These are phyloP conservation scores for Phoma sp. DNA, from an alignment of 2,329 filamentous ascomycete genomes.

Conservation along the genomic window DNA sequence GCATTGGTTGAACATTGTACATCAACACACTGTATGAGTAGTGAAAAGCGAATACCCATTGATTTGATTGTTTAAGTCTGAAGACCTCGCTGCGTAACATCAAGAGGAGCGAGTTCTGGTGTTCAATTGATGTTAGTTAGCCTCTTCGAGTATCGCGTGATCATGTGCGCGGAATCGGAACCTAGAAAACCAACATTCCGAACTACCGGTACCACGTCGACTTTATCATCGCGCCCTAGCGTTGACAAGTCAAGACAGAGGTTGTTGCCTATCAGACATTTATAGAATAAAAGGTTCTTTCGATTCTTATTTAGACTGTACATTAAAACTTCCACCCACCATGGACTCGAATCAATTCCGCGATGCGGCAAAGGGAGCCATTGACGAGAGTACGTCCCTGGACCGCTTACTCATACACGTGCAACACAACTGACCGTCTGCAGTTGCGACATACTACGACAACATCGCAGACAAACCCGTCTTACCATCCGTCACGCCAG, in stretches of 20 bases:
- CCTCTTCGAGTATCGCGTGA: not conserved
- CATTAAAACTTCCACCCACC: constrained; percentile 3
- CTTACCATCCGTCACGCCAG: constrained; percentile 78
- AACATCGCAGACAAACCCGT: constrained; percentile 73
- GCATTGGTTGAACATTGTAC: no score
- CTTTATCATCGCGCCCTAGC: constrained; percentile 6
- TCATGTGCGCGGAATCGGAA: constrained; percentile 12
- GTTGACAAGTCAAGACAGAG: not conserved
- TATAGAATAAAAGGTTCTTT: not conserved
- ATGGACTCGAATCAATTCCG: constrained; percentile 86
- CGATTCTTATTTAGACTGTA: not conserved
- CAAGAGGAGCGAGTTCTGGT: no score
- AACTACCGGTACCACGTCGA: not conserved
- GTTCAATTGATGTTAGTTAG: no score
- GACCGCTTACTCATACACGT: not conserved
- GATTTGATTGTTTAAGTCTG: not conserved
- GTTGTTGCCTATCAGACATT: not conserved
- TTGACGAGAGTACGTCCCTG: constrained; percentile 73
- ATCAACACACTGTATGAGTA: not conserved
- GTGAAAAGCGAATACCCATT: constrained; percentile 1
- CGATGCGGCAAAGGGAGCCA: constrained; percentile 74
- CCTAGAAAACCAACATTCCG: not conserved
- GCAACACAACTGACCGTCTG: not conserved
- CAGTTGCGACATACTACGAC: constrained; percentile 85
- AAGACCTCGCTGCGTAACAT: no score